Conservation (phyloP, 2,329 filamentous ascomycete species). For the Purpureocillium lavendulum region DNA sequence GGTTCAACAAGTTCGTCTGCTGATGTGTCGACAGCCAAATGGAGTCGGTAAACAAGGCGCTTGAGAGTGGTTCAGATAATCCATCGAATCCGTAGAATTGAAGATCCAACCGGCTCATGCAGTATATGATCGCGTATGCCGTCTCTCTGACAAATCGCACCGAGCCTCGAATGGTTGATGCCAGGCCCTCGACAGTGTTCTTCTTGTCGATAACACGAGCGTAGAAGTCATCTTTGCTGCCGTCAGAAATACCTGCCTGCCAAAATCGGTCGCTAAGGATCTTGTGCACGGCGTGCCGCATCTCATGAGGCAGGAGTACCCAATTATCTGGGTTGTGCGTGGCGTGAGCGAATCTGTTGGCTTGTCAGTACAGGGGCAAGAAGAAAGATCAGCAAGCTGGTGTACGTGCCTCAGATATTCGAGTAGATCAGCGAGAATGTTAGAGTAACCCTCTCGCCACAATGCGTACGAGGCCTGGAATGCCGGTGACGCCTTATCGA, state of each 20-base stretch:
- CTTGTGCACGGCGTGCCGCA: conserved; percentile 67
- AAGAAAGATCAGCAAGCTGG: too few species aligned
- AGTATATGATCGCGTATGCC: conserved; percentile 89
- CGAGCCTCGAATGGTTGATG: conserved; percentile 83
- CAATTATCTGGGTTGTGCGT: conserved; percentile 85
- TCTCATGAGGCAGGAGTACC: conserved; percentile 65
- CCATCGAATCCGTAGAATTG: conserved; percentile 88
- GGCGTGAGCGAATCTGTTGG: conserved; percentile 69
- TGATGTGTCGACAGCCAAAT: conserved; percentile 84
- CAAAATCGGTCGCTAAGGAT: conserved; percentile 94
- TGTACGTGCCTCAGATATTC: conserved; percentile 61
- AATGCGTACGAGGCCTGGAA: conserved; percentile 70
- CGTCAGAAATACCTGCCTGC: conserved; percentile 94
- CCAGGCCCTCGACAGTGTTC: conserved; percentile 83
- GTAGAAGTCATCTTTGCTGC: conserved; percentile 95
- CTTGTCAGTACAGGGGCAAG: too few species aligned
- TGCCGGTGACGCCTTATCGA: conserved; percentile 63
- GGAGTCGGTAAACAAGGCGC: conserved; percentile 76
- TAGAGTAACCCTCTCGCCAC: conserved; percentile 78
- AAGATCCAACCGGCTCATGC: conserved; percentile 78
- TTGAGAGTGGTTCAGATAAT: conserved; percentile 72
- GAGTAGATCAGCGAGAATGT: conserved; percentile 78
- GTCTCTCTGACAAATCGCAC: conserved; percentile 86
- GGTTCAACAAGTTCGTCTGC: conserved; percentile 83
- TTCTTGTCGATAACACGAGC: conserved; percentile 84